These are phyloP conservation scores for Pyricularia sp. DNA, from an alignment of 2,329 filamentous ascomycete species.

Conservation along the genomic window DNA sequence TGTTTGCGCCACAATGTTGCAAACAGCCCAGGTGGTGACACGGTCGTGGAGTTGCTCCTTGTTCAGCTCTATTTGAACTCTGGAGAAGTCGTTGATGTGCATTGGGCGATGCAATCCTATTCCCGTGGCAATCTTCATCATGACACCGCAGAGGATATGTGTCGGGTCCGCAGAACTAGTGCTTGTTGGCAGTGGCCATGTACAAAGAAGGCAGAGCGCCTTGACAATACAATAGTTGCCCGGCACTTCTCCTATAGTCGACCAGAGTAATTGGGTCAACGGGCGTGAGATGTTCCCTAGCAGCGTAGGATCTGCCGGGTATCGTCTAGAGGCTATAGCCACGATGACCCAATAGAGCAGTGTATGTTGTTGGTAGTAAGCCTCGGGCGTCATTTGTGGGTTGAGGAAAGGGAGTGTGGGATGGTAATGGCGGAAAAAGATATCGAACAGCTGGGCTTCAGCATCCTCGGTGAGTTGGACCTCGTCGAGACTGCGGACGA, in stretches of 20 bases:
- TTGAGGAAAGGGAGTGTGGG: slow-evolving; percentile 70
- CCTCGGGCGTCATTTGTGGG: slow-evolving; percentile 55
- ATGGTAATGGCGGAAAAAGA: slow-evolving; percentile 70
- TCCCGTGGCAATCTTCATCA: slow-evolving; percentile 82
- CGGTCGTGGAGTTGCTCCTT: slow-evolving; percentile 73
- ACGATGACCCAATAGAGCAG: slow-evolving; percentile 82
- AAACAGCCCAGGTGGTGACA: slow-evolving; percentile 73
- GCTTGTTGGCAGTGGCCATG: slow-evolving; percentile 76
- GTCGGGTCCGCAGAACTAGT: slow-evolving; percentile 73
- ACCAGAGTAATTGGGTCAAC: slow-evolving; percentile 65
- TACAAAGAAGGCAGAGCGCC: slow-evolving; percentile 69
- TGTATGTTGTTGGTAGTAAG: slow-evolving; percentile 67
- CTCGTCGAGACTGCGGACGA: slow-evolving; percentile 53
- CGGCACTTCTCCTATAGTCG: slow-evolving; percentile 66
- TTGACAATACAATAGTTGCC: slow-evolving; percentile 76
- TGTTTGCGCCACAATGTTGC: slow-evolving; percentile 74
- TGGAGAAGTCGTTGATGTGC: slow-evolving; percentile 74
- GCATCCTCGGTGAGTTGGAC: slow-evolving; percentile 55
- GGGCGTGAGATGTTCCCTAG: slow-evolving; percentile 59
- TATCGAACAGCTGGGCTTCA: slow-evolving; percentile 56
- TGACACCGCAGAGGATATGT: slow-evolving; percentile 70
- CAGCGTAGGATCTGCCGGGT: slow-evolving; percentile 51
- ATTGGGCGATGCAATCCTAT: slow-evolving; percentile 75
- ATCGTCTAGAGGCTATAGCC: slow-evolving; percentile 65
- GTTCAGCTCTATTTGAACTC: slow-evolving; percentile 64